Evolutionary conservation across 1,284 basidiomycete species (phyloP).

Genomic region (Ceratobasidium sp.): DNA sequence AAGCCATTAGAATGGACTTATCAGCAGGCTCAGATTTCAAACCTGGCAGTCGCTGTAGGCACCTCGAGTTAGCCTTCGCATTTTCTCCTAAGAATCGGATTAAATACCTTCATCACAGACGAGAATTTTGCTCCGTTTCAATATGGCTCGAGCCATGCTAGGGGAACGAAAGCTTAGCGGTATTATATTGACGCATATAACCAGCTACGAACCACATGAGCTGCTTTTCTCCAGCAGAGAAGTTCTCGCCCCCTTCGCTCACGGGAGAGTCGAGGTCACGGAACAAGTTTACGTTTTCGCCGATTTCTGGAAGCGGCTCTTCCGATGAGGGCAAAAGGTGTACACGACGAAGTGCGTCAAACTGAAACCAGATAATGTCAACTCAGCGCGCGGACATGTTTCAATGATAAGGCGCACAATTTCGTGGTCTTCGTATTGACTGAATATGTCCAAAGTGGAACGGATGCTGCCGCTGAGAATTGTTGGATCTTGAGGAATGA

Average conservation of each 20-base stretch:
- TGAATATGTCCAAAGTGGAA: constrained; percentile 91
- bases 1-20: constrained; percentile 46
- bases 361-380: constrained; percentile 63
- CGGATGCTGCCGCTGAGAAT: constrained; percentile 91
- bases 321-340: constrained; percentile 78
- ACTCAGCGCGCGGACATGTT: neutral
- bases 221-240: constrained; percentile 91
- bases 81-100: no score
- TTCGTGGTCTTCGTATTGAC: constrained; percentile 86
- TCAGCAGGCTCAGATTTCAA: neutral
- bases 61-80: constrained; percentile 3
- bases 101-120: constrained; percentile 79
- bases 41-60: constrained; percentile 74
- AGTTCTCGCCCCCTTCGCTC: constrained; percentile 93
- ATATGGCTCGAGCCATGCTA: constrained; percentile 84
- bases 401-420: constrained; percentile 68
- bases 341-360: constrained; percentile 88
- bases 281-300: constrained; percentile 87
- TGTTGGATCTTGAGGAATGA: constrained; percentile 96
- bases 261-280: constrained; percentile 87
- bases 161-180: neutral
- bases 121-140: constrained; percentile 80
- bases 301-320: constrained; percentile 65
- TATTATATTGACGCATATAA: no score
- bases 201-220: constrained; percentile 67